A percentile compares a stretch with the other conserved stretches of the same genome.
phyloP scores from a whole-genome alignment of 371 early-diverging fungal genomes.

The Mortierella sp. region DNA sequence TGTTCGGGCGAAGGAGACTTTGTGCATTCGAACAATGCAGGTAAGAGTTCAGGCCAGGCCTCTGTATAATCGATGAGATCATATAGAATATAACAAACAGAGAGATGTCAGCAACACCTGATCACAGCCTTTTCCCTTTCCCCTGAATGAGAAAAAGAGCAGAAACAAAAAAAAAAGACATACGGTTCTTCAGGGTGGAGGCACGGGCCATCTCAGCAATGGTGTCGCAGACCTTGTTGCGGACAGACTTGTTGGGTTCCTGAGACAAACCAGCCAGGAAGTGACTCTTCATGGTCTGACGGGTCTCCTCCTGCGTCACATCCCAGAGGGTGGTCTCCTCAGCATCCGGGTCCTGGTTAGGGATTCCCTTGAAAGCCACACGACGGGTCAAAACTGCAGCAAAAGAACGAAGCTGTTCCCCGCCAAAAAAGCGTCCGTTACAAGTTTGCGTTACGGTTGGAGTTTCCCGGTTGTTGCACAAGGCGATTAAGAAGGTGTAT shows the following conservation, averaged over 20 bases:
- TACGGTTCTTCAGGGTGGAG: slow-evolving; percentile 66
- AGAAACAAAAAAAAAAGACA: slow-evolving; percentile 6
- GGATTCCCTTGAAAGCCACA: slow-evolving; percentile 76
- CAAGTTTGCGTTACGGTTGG: too few species aligned
- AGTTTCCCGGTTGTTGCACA: too few species aligned
- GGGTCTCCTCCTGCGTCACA: slow-evolving; percentile 70
- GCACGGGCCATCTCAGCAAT: slow-evolving; percentile 85
- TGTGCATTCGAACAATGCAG: slow-evolving; percentile 81
- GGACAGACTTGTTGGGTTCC: slow-evolving; percentile 75
- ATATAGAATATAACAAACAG: too few species aligned
- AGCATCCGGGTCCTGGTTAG: slow-evolving; percentile 44
- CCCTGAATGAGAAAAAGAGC: too few species aligned
- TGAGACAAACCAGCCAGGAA: slow-evolving; percentile 79
- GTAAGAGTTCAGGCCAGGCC: slow-evolving; percentile 81
- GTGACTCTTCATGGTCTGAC: slow-evolving; percentile 68
- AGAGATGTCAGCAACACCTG: too few species aligned
- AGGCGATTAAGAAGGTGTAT: too few species aligned
- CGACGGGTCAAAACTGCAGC: slow-evolving; percentile 92
- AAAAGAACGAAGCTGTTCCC: slow-evolving; percentile 89
- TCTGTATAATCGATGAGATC: too few species aligned
- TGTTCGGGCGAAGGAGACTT: slow-evolving; percentile 77
- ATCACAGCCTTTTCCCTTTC: too few species aligned
- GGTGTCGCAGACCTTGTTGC: slow-evolving; percentile 92
- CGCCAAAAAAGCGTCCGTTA: too few species aligned
- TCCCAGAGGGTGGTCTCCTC: slow-evolving; percentile 70